These are phyloP conservation scores for Orbilia brochopaga DNA, from an alignment of 2,329 filamentous ascomycete species.

Conservation along the genomic window DNA sequence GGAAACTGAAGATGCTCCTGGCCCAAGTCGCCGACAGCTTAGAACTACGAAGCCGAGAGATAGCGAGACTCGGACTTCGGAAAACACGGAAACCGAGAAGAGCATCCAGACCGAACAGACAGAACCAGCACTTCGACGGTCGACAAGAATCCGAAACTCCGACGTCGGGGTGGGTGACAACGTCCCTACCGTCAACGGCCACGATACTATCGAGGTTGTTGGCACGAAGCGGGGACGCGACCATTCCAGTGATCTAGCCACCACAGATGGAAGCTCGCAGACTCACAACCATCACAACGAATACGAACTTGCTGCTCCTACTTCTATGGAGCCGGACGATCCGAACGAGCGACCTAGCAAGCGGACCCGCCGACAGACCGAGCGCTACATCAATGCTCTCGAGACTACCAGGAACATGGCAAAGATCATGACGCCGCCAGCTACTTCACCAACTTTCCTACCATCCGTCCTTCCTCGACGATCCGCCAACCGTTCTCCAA, in stretches of 20 bases:
- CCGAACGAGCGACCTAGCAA: constrained; percentile 34
- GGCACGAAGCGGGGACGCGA: constrained; percentile 38
- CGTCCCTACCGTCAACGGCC: constrained; percentile 4
- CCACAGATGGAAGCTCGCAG: constrained; percentile 22
- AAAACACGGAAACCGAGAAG: neutral
- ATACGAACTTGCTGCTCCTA: constrained; percentile 9
- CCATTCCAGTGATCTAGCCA: constrained; percentile 36
- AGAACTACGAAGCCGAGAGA: constrained; percentile 5
- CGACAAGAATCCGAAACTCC: constrained; percentile 33
- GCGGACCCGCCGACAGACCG: constrained; percentile 42
- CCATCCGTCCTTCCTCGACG: constrained; percentile 42
- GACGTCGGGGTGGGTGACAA: constrained; percentile 1
- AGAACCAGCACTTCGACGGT: constrained; percentile 20
- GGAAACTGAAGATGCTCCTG: constrained; percentile 1
- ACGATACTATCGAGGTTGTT: constrained; percentile 31
- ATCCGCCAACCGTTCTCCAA: constrained; percentile 34
- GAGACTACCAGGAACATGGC: constrained; percentile 43
- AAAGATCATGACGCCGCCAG: constrained; percentile 48
- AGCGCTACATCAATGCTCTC: constrained; percentile 47
- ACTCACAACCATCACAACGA: constrained; percentile 33
- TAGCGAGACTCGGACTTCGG: constrained; percentile 3
- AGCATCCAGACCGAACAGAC: constrained; percentile 16
- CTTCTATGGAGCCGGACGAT: constrained; percentile 17
- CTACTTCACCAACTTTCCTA: constrained; percentile 39
- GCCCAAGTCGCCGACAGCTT: neutral